Evolutionary conservation across 352 stramenopile genomes (phyloP), one percentile per base, ranked within the genome.

Genomic region (Elongisporangium undulatum): DNA sequence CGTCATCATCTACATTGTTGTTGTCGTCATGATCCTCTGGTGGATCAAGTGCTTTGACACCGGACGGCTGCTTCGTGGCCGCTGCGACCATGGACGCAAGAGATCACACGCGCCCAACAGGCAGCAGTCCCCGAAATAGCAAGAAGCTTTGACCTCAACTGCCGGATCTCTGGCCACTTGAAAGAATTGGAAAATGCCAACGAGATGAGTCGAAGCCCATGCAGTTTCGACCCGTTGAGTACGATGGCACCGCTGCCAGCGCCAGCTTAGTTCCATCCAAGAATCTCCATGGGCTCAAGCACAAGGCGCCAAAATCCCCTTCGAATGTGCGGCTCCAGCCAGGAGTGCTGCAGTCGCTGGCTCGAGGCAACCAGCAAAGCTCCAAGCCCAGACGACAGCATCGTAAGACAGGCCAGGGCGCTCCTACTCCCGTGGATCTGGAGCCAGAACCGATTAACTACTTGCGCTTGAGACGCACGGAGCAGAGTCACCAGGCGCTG

Each of bases 371-470:
- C 13, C 29, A 41, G 29, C 29, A 41, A 6, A 41, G 5, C 4
- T 41, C 29, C 29, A 41, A 41, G 8, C 1, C 29, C 5, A 41
- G 29, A 41, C 8, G 8, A 41, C 24, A 34, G 24, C 24, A 34
- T 34, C 29, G 8, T 13, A 41, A 41, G 29, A 1, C 29, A 41
- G 8, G 29, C 29, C 29, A 41, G 4, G 29, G 29, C 29, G 1
- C 56, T 66, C 22, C n/a, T n/a, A n/a, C 55, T 26, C n/a, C 55
- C 3, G 15, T 72, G 21, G 51, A 70, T 24, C 49, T 74, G 29
- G 13, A 59, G 0, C 69, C 69, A 0, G 79, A 89, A 53, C 71
- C 74, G 3, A 74, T 92, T 62, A 75, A 90, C 61, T 92, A 90
- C 70, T 55, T 92, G 13, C 74, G 71, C 15, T 62, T 89, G 12